Evolutionary conservation across 768 basidiomycete species (phyloP), one percentile per base, ranked within the genome.

Genomic region (Termitomyces sp.): DNA sequence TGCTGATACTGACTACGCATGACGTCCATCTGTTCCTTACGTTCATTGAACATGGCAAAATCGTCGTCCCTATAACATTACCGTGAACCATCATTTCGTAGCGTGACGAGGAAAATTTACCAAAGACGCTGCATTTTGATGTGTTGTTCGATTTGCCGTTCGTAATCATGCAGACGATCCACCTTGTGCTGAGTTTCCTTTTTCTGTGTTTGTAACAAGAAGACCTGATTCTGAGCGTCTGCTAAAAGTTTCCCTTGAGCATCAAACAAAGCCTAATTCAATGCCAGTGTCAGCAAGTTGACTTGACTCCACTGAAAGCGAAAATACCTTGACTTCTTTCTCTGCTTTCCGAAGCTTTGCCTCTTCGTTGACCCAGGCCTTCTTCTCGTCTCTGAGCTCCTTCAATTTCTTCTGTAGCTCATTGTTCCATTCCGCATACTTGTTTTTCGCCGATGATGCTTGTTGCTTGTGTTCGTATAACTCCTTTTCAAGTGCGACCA

Each of bases 151-250:
- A 96, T 92, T 66, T 91, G 88, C n/a, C 76, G 78, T 70, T 97
- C 94, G 65, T 95, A 96, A 71, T 96, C 93, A 54, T 80, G 77
- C 47, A 96, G 77, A 17, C 90, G 83, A 62, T 88, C 86, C 12
- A 96, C 83, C 69, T 95, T 95, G 67, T 91, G 91, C 61, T 87
- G 83, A 50, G 81, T 87, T 72, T 91, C 91, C 67, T 91, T 90
- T 65, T 82, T 80, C 67, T 87, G 83, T 20, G 91, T 94, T 70
- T 88, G 77, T 36, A 96, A 76, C 56, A 84, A 80, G 67, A 90
- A 91, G 1, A 92, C 84, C 31, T 88, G 80, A 56, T 81, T 77
- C n/a, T 77, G 76, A 8, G 91, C 90, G n/a, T 87, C 86, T 0
- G 83, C 83, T 34, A 93, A 72, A 20, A 91, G 73, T 63, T 82